Base-by-base conservation (phyloP, 2,329 filamentous ascomycete genomes). In the Fusarium siculi region DNA sequence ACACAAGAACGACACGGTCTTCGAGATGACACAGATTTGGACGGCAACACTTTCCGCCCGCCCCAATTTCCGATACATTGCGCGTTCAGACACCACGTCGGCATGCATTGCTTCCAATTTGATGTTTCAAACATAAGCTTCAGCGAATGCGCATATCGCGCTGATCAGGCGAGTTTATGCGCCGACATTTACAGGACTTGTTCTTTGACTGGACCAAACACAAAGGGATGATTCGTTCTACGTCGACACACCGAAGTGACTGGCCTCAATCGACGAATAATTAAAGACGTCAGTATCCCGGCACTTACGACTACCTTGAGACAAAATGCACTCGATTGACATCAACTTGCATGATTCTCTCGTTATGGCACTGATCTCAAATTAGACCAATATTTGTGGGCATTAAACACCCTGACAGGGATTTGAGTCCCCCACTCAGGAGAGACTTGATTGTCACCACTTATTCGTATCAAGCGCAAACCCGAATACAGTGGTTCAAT, bases 381-480 rank as follows among this genome's bases (percentile, higher is more conserved):
- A 21, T 25, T 58, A 28, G 42, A 49, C 42, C 32, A 49, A 47
- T 34, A 28, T 30, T 58, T 50, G 54, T 57, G 54, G 42, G 55
- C 42, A 50, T 50, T 25, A 49, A 56, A 36, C 30, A 21, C 28
- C 40, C 40, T 50, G 40, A 37, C 42, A 50, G 14, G 55, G 55
- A 32, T 47, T 14, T 16, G 32, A 10, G 40, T n/a, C 32, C 25
- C 32, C 55, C 55, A 50, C 42, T 50, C 42, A 37, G 55, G 55
- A 58, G 42, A 47, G 32, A 50, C 30, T 58, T 58, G 40, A 49
- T 57, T 57, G 54, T 49, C 54, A 57, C 54, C 40, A 57, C 54
- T 49, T 58, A 37, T 57, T 50, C 55, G 30, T 49, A 50, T 58
- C n/a, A 23, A 49, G 23, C 11, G 7, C n/a, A 23, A 56, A 34